These are phyloP conservation scores for Penicillium sclerotiorum DNA, from an alignment of 2,329 filamentous ascomycete genomes.

Conservation along the genomic window DNA sequence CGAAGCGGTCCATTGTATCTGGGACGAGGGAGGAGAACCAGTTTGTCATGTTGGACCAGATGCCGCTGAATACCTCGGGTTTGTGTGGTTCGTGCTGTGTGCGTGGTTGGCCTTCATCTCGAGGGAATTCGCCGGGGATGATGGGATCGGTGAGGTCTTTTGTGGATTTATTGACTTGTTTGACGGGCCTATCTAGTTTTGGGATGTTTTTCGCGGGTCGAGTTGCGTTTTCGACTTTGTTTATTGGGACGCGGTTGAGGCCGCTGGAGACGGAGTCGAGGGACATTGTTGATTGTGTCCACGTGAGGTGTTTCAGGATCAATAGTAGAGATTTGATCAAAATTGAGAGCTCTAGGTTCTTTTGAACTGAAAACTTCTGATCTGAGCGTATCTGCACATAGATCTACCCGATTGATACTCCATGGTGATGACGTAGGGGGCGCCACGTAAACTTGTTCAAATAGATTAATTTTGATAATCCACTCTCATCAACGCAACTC, in stretches of 20 bases:
- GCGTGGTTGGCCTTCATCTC: slow-evolving; percentile 18
- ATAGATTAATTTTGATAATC: slow-evolving; percentile 21
- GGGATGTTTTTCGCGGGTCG: slow-evolving; percentile 18
- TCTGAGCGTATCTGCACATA: neutral
- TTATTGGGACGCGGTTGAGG: slow-evolving; percentile 23
- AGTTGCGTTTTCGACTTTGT: slow-evolving; percentile 18
- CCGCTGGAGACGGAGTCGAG: slow-evolving; percentile 28
- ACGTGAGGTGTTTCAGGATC: too few species aligned
- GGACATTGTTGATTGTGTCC: slow-evolving; percentile 24
- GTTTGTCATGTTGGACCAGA: slow-evolving; percentile 17
- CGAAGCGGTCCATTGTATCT: slow-evolving; percentile 30
- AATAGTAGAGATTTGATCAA: too few species aligned
- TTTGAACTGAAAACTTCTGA: neutral
- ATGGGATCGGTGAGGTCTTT: slow-evolving; percentile 21
- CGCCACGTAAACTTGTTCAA: slow-evolving; percentile 23
- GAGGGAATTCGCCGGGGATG: slow-evolving; percentile 32
- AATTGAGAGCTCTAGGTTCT: neutral
- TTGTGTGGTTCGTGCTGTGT: slow-evolving; percentile 19
- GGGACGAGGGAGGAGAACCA: slow-evolving; percentile 27
- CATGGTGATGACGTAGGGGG: slow-evolving; percentile 27
- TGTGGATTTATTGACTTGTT: slow-evolving; percentile 20
- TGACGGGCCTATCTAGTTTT: slow-evolving; percentile 13
- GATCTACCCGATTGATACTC: slow-evolving; percentile 16
- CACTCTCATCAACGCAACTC: slow-evolving; percentile 4
- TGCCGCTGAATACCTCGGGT: slow-evolving; percentile 19